A percentile compares a stretch with the other conserved stretches of the same genome.
These are phyloP conservation scores for Eutrema japonicum DNA, from an alignment of 345 rosid genomes.

Conservation along the genomic window DNA sequence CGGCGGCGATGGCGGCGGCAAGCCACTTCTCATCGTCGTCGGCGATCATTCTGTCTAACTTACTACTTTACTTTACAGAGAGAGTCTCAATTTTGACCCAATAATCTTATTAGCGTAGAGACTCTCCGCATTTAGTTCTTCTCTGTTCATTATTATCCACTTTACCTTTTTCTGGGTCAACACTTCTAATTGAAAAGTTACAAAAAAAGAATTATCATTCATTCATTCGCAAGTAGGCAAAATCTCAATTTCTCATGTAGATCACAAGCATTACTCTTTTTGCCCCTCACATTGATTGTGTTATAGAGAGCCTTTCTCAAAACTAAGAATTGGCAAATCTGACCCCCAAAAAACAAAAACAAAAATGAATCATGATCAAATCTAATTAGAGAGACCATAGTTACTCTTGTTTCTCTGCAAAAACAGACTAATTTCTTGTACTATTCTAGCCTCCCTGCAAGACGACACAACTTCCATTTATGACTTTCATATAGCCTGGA, in stretches of 20 bases:
- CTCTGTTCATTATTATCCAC: constrained; percentile 19
- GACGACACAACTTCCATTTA: background rate
- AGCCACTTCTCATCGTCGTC: constrained; percentile 98
- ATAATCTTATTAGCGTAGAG: background rate
- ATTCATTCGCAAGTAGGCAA: background rate
- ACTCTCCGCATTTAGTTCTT: constrained; percentile 5
- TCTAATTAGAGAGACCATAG: constrained; percentile 13
- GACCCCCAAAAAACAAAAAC: background rate
- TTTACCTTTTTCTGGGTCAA: constrained; percentile 20
- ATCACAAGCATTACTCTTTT: background rate
- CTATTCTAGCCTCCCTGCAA: too few species aligned
- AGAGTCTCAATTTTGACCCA: constrained; percentile 35
- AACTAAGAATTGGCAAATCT: background rate
- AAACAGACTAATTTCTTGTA: constrained; percentile 7
- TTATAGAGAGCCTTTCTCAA: constrained; percentile 5
- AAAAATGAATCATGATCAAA: constrained; percentile 24
- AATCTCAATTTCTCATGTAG: background rate
- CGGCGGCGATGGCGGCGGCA: constrained; percentile 83
- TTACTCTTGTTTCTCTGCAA: constrained; percentile 25
- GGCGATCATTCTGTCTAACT: constrained; percentile 62
- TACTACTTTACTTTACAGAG: background rate
- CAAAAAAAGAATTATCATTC: background rate
- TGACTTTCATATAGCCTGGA: constrained; percentile 29
- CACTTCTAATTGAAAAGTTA: background rate
- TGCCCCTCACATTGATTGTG: constrained; percentile 4